phyloP scores from a whole-genome alignment of 345 rosid genomes.

The Isatis tinctoria region DNA sequence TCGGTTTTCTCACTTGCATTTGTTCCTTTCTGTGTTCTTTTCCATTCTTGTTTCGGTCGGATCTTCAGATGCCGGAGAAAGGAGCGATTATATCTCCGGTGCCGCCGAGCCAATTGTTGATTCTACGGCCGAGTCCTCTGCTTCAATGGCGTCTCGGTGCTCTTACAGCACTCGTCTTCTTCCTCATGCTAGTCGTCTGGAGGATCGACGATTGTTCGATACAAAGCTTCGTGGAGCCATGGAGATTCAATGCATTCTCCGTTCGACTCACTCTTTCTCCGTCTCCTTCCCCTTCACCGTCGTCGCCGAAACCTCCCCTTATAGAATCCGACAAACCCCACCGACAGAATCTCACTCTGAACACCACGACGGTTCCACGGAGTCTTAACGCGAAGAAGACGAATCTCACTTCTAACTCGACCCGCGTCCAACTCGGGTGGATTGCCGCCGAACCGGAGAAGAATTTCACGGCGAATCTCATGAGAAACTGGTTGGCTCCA shows the following conservation, averaged over 20 bases:
- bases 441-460: slow-evolving; percentile 45
- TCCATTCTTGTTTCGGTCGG: background rate
- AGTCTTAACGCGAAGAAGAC: background rate
- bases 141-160: slow-evolving; percentile 73
- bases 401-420: slow-evolving; percentile 16
- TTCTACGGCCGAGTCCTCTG: slow-evolving; percentile 37
- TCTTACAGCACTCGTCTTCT: slow-evolving; percentile 54
- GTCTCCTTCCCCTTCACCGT: slow-evolving; percentile 3
- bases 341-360: slow-evolving; percentile 11
- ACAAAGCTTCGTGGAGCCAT: slow-evolving; percentile 45
- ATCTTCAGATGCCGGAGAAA: slow-evolving; percentile 65
- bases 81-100: slow-evolving; percentile 32
- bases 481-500: slow-evolving; percentile 57
- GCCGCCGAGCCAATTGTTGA: slow-evolving; percentile 30
- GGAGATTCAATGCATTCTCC: slow-evolving; percentile 49
- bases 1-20: background rate
- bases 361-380: background rate
- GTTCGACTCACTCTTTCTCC: slow-evolving; percentile 14
- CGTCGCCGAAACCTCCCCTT: background rate
- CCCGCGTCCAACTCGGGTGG: slow-evolving; percentile 38
- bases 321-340: background rate
- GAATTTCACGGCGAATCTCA: slow-evolving; percentile 47
- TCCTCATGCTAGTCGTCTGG: slow-evolving; percentile 61
- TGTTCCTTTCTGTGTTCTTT: background rate
- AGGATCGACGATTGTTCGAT: slow-evolving; percentile 65